phyloP scores from a whole-genome alignment of 169 alveolate genomes.

The Eimeria maxima region DNA sequence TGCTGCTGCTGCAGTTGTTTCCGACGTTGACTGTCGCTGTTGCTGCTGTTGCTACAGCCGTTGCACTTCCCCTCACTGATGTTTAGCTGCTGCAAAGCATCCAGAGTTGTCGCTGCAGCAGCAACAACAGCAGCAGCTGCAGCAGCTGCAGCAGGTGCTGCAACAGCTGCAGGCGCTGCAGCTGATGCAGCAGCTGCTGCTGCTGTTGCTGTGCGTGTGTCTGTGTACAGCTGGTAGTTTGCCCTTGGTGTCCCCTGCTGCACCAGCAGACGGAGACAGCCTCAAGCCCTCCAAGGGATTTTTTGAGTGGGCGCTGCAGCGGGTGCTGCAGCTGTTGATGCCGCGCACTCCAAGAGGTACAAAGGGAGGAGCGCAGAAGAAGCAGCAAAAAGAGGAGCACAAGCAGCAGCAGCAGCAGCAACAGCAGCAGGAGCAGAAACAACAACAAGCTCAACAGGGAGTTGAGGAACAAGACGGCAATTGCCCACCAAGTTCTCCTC shows the following conservation, averaged over 20 bases:
- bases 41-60: neutral
- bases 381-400: neutral
- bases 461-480: too few species aligned
- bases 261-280: neutral
- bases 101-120: neutral
- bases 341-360: too few species aligned
- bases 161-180: neutral
- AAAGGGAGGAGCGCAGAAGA: neutral
- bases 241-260: slow-evolving; percentile 2
- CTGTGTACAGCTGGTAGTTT: neutral
- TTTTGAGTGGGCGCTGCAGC: neutral
- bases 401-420: too few species aligned
- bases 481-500: neutral
- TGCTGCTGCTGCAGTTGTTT: too few species aligned
- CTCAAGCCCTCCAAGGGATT: neutral
- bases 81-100: too few species aligned
- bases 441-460: neutral
- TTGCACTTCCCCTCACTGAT: neutral
- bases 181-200: too few species aligned
- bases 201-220: too few species aligned
- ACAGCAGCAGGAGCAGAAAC: neutral
- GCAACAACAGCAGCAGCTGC: neutral
- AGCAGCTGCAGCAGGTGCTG: neutral
- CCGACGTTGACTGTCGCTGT: neutral
- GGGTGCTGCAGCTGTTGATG: neutral